Conservation (phyloP, 2,329 filamentous ascomycete species). For the Beauveria asiatica region DNA sequence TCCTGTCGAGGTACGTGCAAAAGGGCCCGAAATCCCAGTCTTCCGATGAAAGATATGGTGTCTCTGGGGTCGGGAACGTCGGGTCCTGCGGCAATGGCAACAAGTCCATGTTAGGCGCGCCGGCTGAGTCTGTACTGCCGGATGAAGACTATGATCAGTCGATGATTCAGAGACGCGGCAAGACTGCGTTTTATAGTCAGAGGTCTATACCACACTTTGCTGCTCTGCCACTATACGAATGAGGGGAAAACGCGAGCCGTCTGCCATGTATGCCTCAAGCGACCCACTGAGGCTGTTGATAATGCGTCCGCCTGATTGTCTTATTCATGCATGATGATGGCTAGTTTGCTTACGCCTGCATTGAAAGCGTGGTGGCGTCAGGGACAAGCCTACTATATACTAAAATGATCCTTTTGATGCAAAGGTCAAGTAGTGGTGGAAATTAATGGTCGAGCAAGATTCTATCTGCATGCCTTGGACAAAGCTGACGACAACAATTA, state of each 20-base stretch:
- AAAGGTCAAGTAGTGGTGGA: background rate
- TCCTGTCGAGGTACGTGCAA: slow-evolving; percentile 17
- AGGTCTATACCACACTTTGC: background rate
- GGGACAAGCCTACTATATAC: too few relatives aligned
- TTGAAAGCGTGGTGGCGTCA: too few relatives aligned
- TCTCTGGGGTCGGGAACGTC: slow-evolving; percentile 11
- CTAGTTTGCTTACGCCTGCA: too few relatives aligned
- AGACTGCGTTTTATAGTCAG: background rate
- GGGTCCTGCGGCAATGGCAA: slow-evolving; percentile 15
- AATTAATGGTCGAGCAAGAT: background rate
- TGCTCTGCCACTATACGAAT: background rate
- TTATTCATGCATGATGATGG: background rate
- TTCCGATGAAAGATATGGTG: slow-evolving; percentile 17
- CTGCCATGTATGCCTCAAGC: background rate
- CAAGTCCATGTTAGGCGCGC: slow-evolving; percentile 15
- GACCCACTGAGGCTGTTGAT: background rate
- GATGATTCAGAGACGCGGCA: background rate
- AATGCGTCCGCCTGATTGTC: background rate
- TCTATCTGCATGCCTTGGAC: background rate
- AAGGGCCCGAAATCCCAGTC: slow-evolving; percentile 21
- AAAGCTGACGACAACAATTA: background rate
- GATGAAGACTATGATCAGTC: background rate
- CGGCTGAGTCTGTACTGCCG: background rate
- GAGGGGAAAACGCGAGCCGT: slow-evolving; percentile 6
- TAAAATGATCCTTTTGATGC: accelerated